Conservation (phyloP, 768 basidiomycete genomes). For the Amanita rubescens region DNA sequence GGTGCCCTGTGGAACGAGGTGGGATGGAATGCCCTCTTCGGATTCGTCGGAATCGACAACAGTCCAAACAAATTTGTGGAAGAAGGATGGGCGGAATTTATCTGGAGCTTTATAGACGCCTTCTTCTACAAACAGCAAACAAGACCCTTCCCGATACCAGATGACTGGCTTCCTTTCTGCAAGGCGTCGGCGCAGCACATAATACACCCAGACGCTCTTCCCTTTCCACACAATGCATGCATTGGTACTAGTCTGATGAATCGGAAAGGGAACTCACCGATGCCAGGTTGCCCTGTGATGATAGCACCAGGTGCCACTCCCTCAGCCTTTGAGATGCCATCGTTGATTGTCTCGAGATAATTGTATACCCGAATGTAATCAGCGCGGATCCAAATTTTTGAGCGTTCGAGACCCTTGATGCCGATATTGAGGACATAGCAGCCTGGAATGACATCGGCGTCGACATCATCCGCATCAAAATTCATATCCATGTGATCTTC, state of each 20-base stretch:
- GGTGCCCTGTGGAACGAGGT: slow-evolving; percentile 10
- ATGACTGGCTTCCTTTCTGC: neutral
- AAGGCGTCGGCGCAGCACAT: neutral
- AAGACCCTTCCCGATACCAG: neutral
- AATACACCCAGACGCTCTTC: neutral
- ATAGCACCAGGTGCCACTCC: neutral
- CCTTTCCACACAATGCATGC: neutral
- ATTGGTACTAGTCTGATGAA: neutral
- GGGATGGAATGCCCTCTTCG: slow-evolving; percentile 9
- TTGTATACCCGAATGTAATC: neutral
- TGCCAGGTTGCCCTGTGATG: neutral
- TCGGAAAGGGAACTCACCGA: neutral
- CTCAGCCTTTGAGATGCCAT: neutral
- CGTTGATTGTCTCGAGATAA: neutral
- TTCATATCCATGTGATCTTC: neutral
- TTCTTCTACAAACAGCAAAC: neutral
- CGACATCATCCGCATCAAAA: neutral
- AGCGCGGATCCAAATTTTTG: neutral
- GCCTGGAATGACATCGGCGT: neutral
- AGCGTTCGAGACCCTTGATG: neutral
- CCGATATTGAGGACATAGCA: neutral
- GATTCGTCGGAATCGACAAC: slow-evolving; percentile 12
- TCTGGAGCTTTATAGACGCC: neutral
- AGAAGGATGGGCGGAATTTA: neutral
- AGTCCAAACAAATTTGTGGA: slow-evolving; percentile 7